Percentiles rank a stretch among this genome's conserved stretches.
These are phyloP conservation scores for Penicillium griseofulvum DNA, from an alignment of 2,329 filamentous ascomycete genomes.

Conservation along the genomic window DNA sequence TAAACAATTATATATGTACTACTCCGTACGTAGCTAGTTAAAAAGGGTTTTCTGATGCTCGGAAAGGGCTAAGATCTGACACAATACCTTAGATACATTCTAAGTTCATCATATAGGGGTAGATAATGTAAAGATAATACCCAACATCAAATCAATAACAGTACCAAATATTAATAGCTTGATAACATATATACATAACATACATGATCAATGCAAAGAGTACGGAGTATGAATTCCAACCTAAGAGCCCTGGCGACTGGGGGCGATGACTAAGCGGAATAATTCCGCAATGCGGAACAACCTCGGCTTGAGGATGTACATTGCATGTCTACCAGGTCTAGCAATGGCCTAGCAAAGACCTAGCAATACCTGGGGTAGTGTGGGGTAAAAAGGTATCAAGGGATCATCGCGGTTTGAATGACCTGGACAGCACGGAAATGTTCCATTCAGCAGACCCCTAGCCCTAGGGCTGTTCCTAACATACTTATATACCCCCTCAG, in stretches of 20 bases:
- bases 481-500: neutral
- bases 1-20: neutral
- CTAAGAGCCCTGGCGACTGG: no score
- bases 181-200: no score
- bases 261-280: constrained; percentile 5
- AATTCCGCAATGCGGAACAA: constrained; percentile 13
- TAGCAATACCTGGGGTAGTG: constrained; percentile 13
- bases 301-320: neutral
- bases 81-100: no score
- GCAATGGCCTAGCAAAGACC: neutral
- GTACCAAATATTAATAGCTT: no score
- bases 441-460: constrained; percentile 8
- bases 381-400: neutral
- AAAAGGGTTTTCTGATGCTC: neutral
- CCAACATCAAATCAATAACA: no score
- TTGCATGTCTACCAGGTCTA: no score
- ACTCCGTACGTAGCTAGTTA: no score
- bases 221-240: no score
- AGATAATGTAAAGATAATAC: no score
- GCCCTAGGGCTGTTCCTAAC: neutral
- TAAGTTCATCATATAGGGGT: no score
- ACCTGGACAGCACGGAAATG: constrained; percentile 14
- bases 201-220: no score
- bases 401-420: neutral
- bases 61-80: no score